Evolutionary conservation across 1,139 yeast species (phyloP), one percentile per base, ranked within the genome.

Genomic region (Pichia sp.): DNA sequence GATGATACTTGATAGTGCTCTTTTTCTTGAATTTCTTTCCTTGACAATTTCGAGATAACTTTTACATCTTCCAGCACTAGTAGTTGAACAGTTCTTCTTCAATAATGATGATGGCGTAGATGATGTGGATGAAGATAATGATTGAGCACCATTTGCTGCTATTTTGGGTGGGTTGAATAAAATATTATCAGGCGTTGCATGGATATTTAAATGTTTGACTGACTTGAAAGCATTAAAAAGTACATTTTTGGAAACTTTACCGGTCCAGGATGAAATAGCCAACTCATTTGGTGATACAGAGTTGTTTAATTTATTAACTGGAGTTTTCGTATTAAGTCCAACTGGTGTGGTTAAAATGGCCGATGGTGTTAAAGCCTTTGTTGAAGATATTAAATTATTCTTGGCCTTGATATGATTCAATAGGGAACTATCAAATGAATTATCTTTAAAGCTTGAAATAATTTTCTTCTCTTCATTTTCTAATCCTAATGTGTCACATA

Each of bases 401-500:
- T 16, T 18, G 11, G 3, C 18, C 6, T 32, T 32, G 3, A 32
- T 32, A 4, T 9, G 9, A 11, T 7, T 32, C 22, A 32, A 32
- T 13, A 32, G 6, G 7, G 36, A 32, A 11, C 27, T n/a, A 8
- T 44, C 45, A 18, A 32, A 15, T 15, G 40, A 25, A 18, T 35
- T 20, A 43, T 8, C 15, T 16, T 41, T 47, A 11, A 53, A 42
- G 34, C 40, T 43, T 23, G 61, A 58, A 27, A 59, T 35, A 13
- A 65, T 44, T 15, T 18, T 26, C n/a, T 47, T 52, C 42, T 63
- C 66, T 25, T 68, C 63, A 24, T 71, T 76, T 24, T 71, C 74
- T 42, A 78, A 57, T 42, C 73, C 77, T 50, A 78, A 64, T 38
- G 76, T 64, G 57, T 78, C 78, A 12, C 78, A 71, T 51, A 78